A percentile compares a stretch with the other conserved stretches of the same genome.
These are phyloP conservation scores for Nitzschia sp. DNA, from an alignment of 108 stramenopile species.

Conservation along the genomic window DNA sequence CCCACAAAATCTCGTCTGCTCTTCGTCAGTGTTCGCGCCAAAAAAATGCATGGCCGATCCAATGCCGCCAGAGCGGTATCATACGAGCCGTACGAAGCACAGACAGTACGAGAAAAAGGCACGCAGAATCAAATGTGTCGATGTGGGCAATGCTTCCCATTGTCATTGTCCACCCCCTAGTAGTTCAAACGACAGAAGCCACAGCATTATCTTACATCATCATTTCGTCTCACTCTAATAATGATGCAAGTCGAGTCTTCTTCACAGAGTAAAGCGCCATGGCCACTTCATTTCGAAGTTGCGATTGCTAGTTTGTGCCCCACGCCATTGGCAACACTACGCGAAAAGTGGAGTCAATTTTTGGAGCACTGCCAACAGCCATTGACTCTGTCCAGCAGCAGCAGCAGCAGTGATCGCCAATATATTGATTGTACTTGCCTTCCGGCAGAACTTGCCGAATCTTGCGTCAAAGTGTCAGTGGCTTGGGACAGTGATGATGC, in stretches of 20 bases:
- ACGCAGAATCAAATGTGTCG: no score
- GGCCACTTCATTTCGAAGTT: slow-evolving; percentile 17
- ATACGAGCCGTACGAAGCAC: no score
- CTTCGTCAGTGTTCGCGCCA: neutral
- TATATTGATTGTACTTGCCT: slow-evolving; percentile 2
- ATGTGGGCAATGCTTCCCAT: no score
- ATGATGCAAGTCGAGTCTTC: neutral
- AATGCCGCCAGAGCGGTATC: no score
- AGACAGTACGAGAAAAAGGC: no score
- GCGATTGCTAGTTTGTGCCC: slow-evolving; percentile 12
- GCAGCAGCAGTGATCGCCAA: no score
- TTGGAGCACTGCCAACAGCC: neutral
- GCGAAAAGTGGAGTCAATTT: neutral
- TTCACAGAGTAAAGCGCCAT: neutral
- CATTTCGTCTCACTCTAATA: no score
- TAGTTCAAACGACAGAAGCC: no score
- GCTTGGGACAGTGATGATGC: neutral
- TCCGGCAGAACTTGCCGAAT: slow-evolving; percentile 1
- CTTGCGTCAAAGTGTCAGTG: neutral
- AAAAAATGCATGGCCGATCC: no score
- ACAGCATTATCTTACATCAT: no score
- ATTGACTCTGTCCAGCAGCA: neutral
- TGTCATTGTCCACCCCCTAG: no score
- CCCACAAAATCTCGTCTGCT: neutral
- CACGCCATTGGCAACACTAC: neutral